phyloP scores from a whole-genome alignment of 164 flowering plant species.

The Kingdonia uniflora region DNA sequence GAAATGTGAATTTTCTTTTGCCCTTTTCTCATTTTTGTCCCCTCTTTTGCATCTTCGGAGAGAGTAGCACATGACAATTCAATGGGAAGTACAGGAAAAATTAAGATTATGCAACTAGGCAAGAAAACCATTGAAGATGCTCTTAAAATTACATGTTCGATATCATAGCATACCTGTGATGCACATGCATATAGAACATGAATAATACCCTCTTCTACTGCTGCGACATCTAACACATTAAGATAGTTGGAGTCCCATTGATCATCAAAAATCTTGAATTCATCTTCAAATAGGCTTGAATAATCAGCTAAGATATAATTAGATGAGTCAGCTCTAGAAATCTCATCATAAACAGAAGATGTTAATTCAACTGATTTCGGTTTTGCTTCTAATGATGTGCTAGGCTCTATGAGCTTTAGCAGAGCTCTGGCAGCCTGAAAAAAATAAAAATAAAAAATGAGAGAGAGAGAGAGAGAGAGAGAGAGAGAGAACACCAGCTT shows the following conservation, averaged over 20 bases:
- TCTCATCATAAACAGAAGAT: conserved; percentile 31
- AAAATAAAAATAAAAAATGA: conserved; percentile 3
- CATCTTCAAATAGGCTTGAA: conserved; percentile 75
- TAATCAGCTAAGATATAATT: conserved; percentile 41
- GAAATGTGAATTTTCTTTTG: no score
- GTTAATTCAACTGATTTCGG: conserved; percentile 17
- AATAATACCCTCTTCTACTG: conserved; percentile 82
- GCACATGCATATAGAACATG: conserved; percentile 90
- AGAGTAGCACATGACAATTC: no score
- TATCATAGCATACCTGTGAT: conserved; percentile 51
- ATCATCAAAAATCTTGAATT: conserved; percentile 45
- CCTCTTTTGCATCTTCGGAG: no score
- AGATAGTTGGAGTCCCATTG: conserved; percentile 45
- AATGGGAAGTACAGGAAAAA: no score
- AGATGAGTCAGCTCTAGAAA: conserved; percentile 27
- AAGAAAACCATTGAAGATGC: no score
- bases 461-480: neutral
- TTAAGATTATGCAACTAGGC: no score
- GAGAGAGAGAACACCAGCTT: neutral
- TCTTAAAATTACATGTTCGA: conserved; percentile 1
- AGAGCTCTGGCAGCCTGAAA: conserved; percentile 61
- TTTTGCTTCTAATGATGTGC: conserved; percentile 24
- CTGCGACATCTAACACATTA: conserved; percentile 54
- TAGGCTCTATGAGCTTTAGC: conserved; percentile 46
- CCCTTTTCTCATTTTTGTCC: no score